Evolutionary conservation across 768 basidiomycete genomes (phyloP).

Genomic region (Hemileccinum rubropunctum): DNA sequence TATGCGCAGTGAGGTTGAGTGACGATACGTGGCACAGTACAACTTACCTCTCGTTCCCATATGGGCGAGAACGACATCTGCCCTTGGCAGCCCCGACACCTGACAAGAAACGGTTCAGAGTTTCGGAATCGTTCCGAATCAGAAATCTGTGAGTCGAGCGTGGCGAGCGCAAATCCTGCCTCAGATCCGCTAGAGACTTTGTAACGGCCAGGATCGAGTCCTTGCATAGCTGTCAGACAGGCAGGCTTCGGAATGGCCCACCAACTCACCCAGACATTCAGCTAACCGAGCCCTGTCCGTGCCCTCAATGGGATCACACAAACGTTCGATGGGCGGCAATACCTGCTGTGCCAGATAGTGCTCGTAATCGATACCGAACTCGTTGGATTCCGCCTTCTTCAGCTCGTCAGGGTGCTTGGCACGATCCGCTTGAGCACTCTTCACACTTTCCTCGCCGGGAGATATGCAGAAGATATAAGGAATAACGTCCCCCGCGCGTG

Average conservation of each 20-base stretch:
- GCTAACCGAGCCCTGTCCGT: constrained; percentile 90
- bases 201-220: constrained; percentile 61
- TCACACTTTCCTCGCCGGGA: constrained; percentile 68
- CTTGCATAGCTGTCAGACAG: constrained; percentile 30
- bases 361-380: constrained; percentile 83
- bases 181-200: constrained; percentile 43
- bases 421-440: constrained; percentile 79
- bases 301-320: constrained; percentile 96
- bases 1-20: neutral
- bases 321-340: constrained; percentile 88
- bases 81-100: constrained; percentile 73
- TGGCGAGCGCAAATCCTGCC: constrained; percentile 62
- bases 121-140: constrained; percentile 87
- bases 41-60: constrained; percentile 53
- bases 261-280: constrained; percentile 81
- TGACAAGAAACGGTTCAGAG: constrained; percentile 63
- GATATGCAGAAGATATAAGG: constrained; percentile 90
- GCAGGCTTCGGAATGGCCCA: neutral
- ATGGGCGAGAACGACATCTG: constrained; percentile 57
- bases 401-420: constrained; percentile 95
- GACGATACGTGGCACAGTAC: neutral
- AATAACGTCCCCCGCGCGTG: constrained; percentile 89
- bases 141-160: constrained; percentile 85
- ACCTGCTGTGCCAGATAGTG: constrained; percentile 91
- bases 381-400: constrained; percentile 54